A percentile compares a stretch with the other conserved stretches of the same genome.
These are phyloP conservation scores for Aschersonia sp. DNA, from an alignment of 2,329 filamentous ascomycete genomes.

Conservation along the genomic window DNA sequence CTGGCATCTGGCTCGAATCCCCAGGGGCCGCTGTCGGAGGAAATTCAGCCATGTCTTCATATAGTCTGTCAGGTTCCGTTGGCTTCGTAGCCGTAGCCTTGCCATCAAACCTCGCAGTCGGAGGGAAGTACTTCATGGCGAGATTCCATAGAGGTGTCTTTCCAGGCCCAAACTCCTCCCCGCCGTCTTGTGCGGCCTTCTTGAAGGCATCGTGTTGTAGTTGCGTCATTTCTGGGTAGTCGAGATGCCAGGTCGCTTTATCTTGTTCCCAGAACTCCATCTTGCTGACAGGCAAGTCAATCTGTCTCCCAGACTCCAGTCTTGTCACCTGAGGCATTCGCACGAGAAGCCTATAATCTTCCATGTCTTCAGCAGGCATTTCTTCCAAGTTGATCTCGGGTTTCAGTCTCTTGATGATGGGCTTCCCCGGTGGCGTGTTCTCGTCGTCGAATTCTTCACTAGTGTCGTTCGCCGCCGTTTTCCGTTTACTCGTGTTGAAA, in stretches of 20 bases:
- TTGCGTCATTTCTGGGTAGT: slow-evolving; percentile 50
- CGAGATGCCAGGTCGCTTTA: slow-evolving; percentile 40
- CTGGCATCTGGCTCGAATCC: slow-evolving; percentile 14
- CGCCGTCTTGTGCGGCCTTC: slow-evolving; percentile 31
- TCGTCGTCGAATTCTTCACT: slow-evolving; percentile 37
- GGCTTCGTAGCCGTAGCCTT: too few relatives aligned
- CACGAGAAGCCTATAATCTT: slow-evolving; percentile 31
- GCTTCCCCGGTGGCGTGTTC: slow-evolving; percentile 21
- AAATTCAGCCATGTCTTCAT: slow-evolving; percentile 10
- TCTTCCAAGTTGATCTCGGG: slow-evolving; percentile 29
- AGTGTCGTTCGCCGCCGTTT: slow-evolving; percentile 30
- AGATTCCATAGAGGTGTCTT: slow-evolving; percentile 37
- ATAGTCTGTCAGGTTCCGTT: slow-evolving; percentile 5
- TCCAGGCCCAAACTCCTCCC: slow-evolving; percentile 38
- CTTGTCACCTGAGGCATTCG: slow-evolving; percentile 33
- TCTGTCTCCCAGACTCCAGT: slow-evolving; percentile 37
- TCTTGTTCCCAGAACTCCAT: slow-evolving; percentile 43
- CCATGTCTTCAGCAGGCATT: slow-evolving; percentile 18
- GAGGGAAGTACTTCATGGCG: slow-evolving; percentile 44
- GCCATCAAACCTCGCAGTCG: slow-evolving; percentile 13
- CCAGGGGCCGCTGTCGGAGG: slow-evolving; percentile 16
- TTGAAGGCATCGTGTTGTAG: slow-evolving; percentile 41
- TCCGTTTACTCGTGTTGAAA: slow-evolving; percentile 39
- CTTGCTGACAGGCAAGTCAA: slow-evolving; percentile 42
- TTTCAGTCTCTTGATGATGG: slow-evolving; percentile 40